These are phyloP conservation scores for Glonium stellatum DNA, from an alignment of 495 filamentous ascomycete species.

Conservation along the genomic window DNA sequence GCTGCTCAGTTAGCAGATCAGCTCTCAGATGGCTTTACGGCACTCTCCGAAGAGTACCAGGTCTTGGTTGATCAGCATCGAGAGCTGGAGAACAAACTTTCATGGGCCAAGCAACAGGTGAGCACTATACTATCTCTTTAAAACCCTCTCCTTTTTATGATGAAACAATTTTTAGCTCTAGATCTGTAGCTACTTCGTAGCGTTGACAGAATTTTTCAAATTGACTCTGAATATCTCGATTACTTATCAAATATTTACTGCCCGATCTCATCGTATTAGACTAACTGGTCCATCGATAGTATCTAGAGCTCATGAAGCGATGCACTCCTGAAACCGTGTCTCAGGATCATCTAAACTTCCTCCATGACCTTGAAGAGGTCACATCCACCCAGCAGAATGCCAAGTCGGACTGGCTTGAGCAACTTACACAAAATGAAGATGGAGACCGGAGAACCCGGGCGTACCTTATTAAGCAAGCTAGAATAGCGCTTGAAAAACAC, in stretches of 20 bases:
- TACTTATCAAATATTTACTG: not conserved
- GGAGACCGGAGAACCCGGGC: slow-evolving; percentile 11
- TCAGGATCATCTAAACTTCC: slow-evolving; percentile 19
- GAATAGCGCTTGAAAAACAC: slow-evolving; percentile 7
- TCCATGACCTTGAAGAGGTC: slow-evolving; percentile 12
- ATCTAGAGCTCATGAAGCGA: slow-evolving; percentile 33
- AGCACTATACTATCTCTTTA: not conserved
- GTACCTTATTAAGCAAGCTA: slow-evolving; percentile 14
- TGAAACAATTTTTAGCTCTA: slow-evolving; percentile 61
- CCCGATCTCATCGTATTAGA: not conserved
- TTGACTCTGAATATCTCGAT: slow-evolving; percentile 23
- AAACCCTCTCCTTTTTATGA: slow-evolving; percentile 39
- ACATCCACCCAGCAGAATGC: not conserved
- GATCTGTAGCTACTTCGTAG: slow-evolving; percentile 55
- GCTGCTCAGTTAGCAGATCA: slow-evolving; percentile 25
- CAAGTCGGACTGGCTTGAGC: slow-evolving; percentile 16
- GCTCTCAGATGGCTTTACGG: slow-evolving; percentile 34
- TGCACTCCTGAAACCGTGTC: slow-evolving; percentile 18
- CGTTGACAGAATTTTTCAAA: slow-evolving; percentile 45
- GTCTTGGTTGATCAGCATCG: slow-evolving; percentile 30
- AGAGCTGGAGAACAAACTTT: slow-evolving; percentile 35
- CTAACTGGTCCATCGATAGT: slow-evolving; percentile 29
- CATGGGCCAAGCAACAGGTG: slow-evolving; percentile 36
- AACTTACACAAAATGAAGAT: slow-evolving; percentile 17
- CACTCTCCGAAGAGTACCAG: slow-evolving; percentile 35